Conservation (phyloP, 257 asterid genomes). For the Scutellaria galericulata region DNA sequence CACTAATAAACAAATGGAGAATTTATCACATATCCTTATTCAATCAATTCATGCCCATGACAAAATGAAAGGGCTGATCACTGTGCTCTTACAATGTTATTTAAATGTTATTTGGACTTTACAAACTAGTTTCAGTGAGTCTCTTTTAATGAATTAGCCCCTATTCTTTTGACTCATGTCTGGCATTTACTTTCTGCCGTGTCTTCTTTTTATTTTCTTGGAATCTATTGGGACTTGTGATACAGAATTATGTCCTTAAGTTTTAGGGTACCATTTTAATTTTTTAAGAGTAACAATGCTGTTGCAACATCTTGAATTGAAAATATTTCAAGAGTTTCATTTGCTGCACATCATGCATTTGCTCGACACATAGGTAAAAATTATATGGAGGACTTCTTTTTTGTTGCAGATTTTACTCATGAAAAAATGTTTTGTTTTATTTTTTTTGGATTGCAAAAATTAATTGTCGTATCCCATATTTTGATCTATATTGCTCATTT, state of each 20-base stretch:
- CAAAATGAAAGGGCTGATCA: not conserved
- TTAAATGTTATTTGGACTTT: not conserved
- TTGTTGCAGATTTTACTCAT: not conserved
- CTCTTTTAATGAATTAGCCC: not conserved
- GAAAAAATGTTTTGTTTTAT: not conserved
- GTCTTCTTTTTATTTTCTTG: not conserved
- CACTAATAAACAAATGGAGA: no score
- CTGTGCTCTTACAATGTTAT: not conserved
- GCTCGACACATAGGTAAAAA: slow-evolving; percentile 8
- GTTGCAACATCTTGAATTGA: slow-evolving; percentile 4
- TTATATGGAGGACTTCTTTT: slow-evolving; percentile 1
- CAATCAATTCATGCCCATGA: not conserved
- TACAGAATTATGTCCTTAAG: not conserved
- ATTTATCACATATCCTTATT: no score
- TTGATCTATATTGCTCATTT: not conserved
- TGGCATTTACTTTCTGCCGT: not conserved
- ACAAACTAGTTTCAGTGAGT: slow-evolving; percentile 1
- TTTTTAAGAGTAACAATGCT: not conserved
- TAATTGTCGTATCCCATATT: not conserved
- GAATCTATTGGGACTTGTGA: not conserved
- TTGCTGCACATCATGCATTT: not conserved
- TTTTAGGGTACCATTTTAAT: not conserved
- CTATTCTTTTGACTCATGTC: not conserved
- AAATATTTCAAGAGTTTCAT: not conserved
- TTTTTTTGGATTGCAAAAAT: not conserved